Percentiles rank a stretch among this genome's conserved stretches.
phyloP scores from a whole-genome alignment of 805 yeast species.

The Blastobotrys terrestris region DNA sequence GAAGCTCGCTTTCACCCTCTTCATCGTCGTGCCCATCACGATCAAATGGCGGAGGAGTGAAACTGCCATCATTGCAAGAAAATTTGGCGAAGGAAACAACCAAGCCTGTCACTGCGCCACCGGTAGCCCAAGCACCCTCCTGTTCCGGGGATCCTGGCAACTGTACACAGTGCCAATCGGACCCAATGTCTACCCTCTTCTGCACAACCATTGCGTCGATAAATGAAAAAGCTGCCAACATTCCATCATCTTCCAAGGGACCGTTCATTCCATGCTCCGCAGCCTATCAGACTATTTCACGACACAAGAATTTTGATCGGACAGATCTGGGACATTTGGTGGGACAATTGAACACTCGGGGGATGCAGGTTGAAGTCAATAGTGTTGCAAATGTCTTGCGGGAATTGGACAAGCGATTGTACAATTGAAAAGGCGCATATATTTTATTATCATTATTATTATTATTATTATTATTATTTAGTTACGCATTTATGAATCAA shows the following conservation, averaged over 20 bases:
- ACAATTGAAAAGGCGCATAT: slow-evolving; percentile 24
- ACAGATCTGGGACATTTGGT: slow-evolving; percentile 72
- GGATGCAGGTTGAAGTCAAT: slow-evolving; percentile 89
- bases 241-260: slow-evolving; percentile 15
- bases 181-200: slow-evolving; percentile 84
- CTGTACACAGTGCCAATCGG: slow-evolving; percentile 73
- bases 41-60: slow-evolving; percentile 22
- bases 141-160: slow-evolving; percentile 75
- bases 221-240: slow-evolving; percentile 2
- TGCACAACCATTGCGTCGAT: slow-evolving; percentile 74
- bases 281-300: slow-evolving; percentile 78
- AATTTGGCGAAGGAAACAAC: background rate
- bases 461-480: background rate
- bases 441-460: background rate
- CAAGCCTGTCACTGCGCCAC: background rate
- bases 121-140: slow-evolving; percentile 2
- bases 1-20: slow-evolving; percentile 17
- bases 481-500: background rate
- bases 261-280: slow-evolving; percentile 81
- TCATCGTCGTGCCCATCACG: background rate
- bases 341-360: slow-evolving; percentile 68
- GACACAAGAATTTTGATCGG: slow-evolving; percentile 70
- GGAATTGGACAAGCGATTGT: slow-evolving; percentile 67
- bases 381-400: slow-evolving; percentile 79
- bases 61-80: slow-evolving; percentile 49